Base-by-base conservation (phyloP, 306 rosid genomes). In the Dryas alaskensis region DNA sequence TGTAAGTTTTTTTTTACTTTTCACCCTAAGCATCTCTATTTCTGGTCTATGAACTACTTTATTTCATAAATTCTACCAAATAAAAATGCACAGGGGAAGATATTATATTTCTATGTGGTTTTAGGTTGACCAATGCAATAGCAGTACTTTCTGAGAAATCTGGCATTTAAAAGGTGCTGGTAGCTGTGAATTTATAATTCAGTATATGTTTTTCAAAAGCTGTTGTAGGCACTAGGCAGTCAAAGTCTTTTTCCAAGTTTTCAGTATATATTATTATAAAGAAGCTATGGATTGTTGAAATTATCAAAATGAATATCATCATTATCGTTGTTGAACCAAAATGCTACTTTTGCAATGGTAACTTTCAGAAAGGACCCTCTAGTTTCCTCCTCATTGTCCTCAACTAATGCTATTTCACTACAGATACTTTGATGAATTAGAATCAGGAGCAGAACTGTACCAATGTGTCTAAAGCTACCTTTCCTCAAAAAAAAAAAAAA, bases 1-100 rank as follows among this genome's bases (percentile, higher is more conserved):
- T 73, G 98, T 91, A 76, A 73, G 89, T 75, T 70, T 63, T 80
- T 76, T 22, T 60, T 16, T 5, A 61, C 10, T 42, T 79, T 67
- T 72, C 52, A 70, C 62, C 78, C 19, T 57, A 73, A 60, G 19
- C 47, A 16, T 45, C 39, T 70, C n/a, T 60, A 16, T 63, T 70
- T 75, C 8, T 44, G 49, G 3, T 51, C 43, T 39, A 45, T 9
- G 46, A 50, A 50, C 27, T 51, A 6, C 22, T 68, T 50, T 27
- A 11, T 8, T 37, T 16, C 14, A 9, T 39, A 69, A 12, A 4
- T 52, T 69, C 11, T 17, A 53, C 37, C 16, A 40, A 69, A 19
- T 27, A 54, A n/a, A 52, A 17, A 9, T 37, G 6, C 40, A 22
- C 37, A 31, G 1, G 43, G 43, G 43, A 69, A 1, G 8, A 39